A percentile compares a stretch with the other conserved stretches of the same genome.
phyloP scores from a whole-genome alignment of 2,329 filamentous ascomycete genomes.

The Stromatinia cepivora region DNA sequence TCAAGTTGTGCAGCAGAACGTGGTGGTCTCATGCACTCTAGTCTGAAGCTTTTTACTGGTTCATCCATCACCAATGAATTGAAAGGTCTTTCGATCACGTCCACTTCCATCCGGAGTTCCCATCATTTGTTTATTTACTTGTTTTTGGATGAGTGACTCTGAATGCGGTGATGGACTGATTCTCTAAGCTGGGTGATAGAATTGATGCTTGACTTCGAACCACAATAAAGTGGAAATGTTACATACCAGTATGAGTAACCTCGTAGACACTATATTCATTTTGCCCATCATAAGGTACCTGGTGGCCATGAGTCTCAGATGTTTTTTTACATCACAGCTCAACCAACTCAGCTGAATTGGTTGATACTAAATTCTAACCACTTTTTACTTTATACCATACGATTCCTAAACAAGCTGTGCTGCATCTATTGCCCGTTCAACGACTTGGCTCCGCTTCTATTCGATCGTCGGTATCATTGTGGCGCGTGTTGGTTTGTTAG shows the following conservation, averaged over 20 bases:
- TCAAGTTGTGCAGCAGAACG: slow-evolving; percentile 22
- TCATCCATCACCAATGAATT: slow-evolving; percentile 8
- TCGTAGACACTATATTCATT: neutral
- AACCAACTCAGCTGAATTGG: slow-evolving; percentile 16
- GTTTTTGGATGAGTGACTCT: slow-evolving; percentile 15
- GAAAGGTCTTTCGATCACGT: slow-evolving; percentile 24
- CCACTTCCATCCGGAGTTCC: slow-evolving; percentile 10
- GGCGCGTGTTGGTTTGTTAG: slow-evolving; percentile 15
- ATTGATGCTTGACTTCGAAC: slow-evolving; percentile 12
- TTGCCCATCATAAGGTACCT: slow-evolving; percentile 11
- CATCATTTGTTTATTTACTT: slow-evolving; percentile 20
- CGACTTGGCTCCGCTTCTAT: slow-evolving; percentile 23
- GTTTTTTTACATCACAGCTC: neutral
- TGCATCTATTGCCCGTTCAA: slow-evolving; percentile 19
- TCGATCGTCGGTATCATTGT: slow-evolving; percentile 13
- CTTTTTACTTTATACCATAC: neutral
- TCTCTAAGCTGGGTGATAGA: slow-evolving; percentile 16
- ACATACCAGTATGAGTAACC: neutral
- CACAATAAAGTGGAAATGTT: slow-evolving; percentile 18
- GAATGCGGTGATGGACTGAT: slow-evolving; percentile 19
- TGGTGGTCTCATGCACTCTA: slow-evolving; percentile 23
- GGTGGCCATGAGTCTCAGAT: slow-evolving; percentile 17
- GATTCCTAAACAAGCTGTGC: neutral
- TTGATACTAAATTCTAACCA: neutral
- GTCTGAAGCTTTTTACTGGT: slow-evolving; percentile 10